Evolutionary conservation across 2,329 filamentous ascomycete species (phyloP), one percentile per base, ranked within the genome.

Genomic region (Didymella exigua): DNA sequence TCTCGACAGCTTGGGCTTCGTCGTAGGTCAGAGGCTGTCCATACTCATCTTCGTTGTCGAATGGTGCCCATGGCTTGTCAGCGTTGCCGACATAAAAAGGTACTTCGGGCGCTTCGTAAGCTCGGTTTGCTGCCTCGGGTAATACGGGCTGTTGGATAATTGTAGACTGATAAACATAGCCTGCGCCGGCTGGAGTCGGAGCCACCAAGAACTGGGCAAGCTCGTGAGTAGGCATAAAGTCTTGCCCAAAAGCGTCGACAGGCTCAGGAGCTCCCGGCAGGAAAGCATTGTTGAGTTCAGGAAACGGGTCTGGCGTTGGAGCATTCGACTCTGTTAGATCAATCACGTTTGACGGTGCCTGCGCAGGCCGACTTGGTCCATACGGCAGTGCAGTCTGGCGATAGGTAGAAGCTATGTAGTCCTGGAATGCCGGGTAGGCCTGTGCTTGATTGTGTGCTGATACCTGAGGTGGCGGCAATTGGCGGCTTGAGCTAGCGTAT

Each of bases 141-240:
- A n/a, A 10, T 9, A 54, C 16, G 21, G 34, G 37, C 33, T 51
- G 38, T 41, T 49, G 49, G n/a, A 43, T 16, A 41, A 16, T 18
- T 41, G 23, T 41, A 19, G 58, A 58, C 23, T 61, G 58, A 29
- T 59, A 61, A 16, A 45, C 57, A 27, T 66, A 65, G n/a, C 56
- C 58, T 31, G 41, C 47, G 37, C 51, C 51, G 8, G 56, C 46
- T 37, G 56, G 43, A 27, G 57, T 58, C 2, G 67, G 62, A 6
- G 54, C 52, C 4, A 65, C 23, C 36, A 74, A 56, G 40, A 70
- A 73, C n/a, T 67, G 45, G 13, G 66, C 68, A n/a, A 74, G 59
- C 16, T 71, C 61, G 6, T 69, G 56, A 3, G 48, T 26, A 16
- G 23, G 40, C 68, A 73, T 72, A n/a, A 56, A 66, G 3, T 68